Conservation (phyloP, 169 alveolate genomes). For the Ichthyophthirius multifiliis region DNA sequence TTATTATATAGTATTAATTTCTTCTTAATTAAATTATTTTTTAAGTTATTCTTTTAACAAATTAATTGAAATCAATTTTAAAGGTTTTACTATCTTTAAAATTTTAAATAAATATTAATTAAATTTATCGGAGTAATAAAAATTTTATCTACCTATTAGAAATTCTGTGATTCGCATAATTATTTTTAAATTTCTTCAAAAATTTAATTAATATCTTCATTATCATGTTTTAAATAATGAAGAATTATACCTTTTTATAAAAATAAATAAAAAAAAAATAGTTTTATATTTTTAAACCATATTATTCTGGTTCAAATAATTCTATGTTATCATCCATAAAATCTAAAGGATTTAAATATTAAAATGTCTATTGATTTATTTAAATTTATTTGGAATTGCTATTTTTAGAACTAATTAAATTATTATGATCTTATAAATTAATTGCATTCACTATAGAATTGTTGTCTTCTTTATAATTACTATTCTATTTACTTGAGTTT, state of each 20-base stretch:
- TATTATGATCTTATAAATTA: too few species aligned
- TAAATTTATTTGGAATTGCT: too few species aligned
- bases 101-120: not conserved
- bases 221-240: not conserved
- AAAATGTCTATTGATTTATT: too few species aligned
- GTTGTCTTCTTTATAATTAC: too few species aligned
- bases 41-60: not conserved
- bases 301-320: not conserved
- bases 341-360: too few species aligned
- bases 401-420: too few species aligned
- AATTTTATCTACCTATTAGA: not conserved
- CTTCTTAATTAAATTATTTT: not conserved
- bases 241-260: not conserved
- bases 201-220: not conserved
- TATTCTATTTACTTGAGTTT: too few species aligned
- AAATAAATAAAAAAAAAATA: not conserved
- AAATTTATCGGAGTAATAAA: not conserved
- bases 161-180: not conserved
- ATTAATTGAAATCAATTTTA: not conserved
- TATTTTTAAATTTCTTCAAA: not conserved
- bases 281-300: not conserved
- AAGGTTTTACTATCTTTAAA: not conserved
- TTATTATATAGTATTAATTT: not conserved
- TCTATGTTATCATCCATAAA: constrained; percentile 2
- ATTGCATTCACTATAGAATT: too few species aligned